phyloP scores from a whole-genome alignment of 805 yeast species.

The Pichia nanzhaoensis region DNA sequence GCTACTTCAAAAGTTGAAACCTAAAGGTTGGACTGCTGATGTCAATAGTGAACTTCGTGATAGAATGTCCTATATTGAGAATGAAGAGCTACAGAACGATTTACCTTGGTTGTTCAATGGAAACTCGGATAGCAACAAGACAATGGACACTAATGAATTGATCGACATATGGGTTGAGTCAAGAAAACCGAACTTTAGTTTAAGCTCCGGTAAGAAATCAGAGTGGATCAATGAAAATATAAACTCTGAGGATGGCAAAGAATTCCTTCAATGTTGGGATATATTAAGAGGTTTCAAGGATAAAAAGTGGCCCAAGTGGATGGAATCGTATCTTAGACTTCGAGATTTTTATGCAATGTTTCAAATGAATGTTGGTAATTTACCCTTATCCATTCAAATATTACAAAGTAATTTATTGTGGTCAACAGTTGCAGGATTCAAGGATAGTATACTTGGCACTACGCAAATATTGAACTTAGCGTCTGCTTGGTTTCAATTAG shows the following conservation, averaged over 20 bases:
- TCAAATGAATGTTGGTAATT: conserved; percentile 43
- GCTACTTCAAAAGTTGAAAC: conserved; percentile 13
- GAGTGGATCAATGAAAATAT: conserved; percentile 21
- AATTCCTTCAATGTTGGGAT: conserved; percentile 21
- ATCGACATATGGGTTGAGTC: conserved; percentile 15
- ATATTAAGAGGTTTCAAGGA: conserved; percentile 18
- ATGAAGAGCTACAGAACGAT: conserved; percentile 9
- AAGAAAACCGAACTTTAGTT: neutral
- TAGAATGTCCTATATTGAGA: conserved; percentile 24
- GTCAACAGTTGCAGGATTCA: conserved; percentile 18
- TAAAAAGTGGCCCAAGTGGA: conserved; percentile 59
- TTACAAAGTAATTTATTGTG: conserved; percentile 25
- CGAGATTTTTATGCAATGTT: conserved; percentile 71
- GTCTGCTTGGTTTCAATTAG: conserved; percentile 21
- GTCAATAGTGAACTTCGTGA: conserved; percentile 23
- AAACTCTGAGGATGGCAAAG: conserved; percentile 14
- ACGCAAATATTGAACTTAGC: conserved; percentile 26
- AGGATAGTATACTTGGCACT: conserved; percentile 15
- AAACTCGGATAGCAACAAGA: neutral
- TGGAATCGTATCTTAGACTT: conserved; percentile 71
- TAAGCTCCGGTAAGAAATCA: conserved; percentile 11
- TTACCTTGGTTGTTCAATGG: conserved; percentile 11
- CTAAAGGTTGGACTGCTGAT: conserved; percentile 5
- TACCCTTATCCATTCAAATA: conserved; percentile 19
- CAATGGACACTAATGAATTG: conserved; percentile 18